These are phyloP conservation scores for Spathaspora gorwiae DNA, from an alignment of 805 yeast species.

Conservation along the genomic window DNA sequence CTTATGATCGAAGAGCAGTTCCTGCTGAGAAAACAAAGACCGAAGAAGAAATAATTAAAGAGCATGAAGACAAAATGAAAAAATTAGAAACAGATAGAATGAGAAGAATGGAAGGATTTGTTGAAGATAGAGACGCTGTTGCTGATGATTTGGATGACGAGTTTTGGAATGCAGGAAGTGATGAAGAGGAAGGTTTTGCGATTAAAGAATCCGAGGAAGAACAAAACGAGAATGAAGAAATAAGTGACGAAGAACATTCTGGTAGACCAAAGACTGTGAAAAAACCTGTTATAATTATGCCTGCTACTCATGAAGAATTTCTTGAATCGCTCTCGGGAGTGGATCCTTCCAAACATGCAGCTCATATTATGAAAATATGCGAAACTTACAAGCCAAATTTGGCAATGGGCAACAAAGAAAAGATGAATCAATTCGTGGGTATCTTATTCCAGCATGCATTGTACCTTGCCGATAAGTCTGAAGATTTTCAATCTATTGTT, in stretches of 20 bases:
- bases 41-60: conserved; percentile 61
- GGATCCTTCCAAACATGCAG: conserved; percentile 40
- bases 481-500: conserved; percentile 39
- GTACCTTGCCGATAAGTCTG: conserved; percentile 29
- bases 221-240: conserved; percentile 25
- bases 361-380: conserved; percentile 51
- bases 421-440: conserved; percentile 57
- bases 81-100: conserved; percentile 63
- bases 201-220: conserved; percentile 29
- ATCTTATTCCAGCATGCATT: conserved; percentile 62
- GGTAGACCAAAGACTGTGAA: conserved; percentile 9
- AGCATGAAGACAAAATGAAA: conserved; percentile 55
- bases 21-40: conserved; percentile 82
- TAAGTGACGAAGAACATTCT: conserved; percentile 12
- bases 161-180: conserved; percentile 57
- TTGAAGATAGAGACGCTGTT: conserved; percentile 47
- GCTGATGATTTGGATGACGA: conserved; percentile 68
- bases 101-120: conserved; percentile 68
- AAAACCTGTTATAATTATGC: conserved; percentile 20
- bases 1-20: conserved; percentile 68
- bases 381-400: conserved; percentile 67
- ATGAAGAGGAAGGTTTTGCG: conserved; percentile 40
- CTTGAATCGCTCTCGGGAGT: conserved; percentile 26
- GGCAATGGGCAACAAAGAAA: conserved; percentile 78
- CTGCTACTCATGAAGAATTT: conserved; percentile 26